These are phyloP conservation scores for Shiraia bambusicola DNA, from an alignment of 2,329 filamentous ascomycete genomes.

Conservation along the genomic window DNA sequence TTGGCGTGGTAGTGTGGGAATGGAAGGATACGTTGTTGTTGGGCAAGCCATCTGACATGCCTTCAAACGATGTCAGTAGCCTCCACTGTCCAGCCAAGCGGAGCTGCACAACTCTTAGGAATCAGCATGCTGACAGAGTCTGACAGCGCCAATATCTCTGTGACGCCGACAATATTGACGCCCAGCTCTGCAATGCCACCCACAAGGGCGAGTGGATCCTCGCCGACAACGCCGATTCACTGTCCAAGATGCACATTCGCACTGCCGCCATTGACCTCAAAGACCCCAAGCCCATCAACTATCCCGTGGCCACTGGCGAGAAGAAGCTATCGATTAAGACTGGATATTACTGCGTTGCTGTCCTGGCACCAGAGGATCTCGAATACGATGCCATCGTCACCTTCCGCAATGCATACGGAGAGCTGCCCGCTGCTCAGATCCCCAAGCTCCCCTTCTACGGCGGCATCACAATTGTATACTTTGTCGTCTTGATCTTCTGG, in stretches of 20 bases:
- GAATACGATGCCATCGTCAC: constrained; percentile 81
- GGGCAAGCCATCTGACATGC: constrained; percentile 57
- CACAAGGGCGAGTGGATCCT: constrained; percentile 84
- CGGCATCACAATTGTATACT: constrained; percentile 89
- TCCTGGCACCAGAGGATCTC: constrained; percentile 62
- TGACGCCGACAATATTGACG: constrained; percentile 67
- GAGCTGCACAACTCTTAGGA: not conserved
- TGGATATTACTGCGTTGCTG: constrained; percentile 93
- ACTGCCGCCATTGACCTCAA: constrained; percentile 83
- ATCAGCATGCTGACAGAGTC: constrained; percentile 27
- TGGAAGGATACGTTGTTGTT: constrained; percentile 84
- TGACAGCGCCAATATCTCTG: constrained; percentile 71
- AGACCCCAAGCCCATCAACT: constrained; percentile 71
- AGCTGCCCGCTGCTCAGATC: constrained; percentile 92
- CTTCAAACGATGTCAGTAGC: constrained; percentile 29
- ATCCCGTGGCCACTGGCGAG: constrained; percentile 62
- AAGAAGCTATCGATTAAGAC: constrained; percentile 60
- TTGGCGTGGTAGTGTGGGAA: constrained; percentile 89
- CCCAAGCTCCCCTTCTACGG: constrained; percentile 97
- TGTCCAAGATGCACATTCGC: constrained; percentile 70
- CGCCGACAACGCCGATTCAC: constrained; percentile 69
- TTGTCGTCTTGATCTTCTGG: constrained; percentile 85
- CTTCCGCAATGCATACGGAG: constrained; percentile 94
- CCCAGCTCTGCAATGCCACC: constrained; percentile 71
- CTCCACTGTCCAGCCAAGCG: not conserved